These are phyloP conservation scores for Malassezia slooffiae DNA, from an alignment of 1,284 basidiomycete species.

Conservation along the genomic window DNA sequence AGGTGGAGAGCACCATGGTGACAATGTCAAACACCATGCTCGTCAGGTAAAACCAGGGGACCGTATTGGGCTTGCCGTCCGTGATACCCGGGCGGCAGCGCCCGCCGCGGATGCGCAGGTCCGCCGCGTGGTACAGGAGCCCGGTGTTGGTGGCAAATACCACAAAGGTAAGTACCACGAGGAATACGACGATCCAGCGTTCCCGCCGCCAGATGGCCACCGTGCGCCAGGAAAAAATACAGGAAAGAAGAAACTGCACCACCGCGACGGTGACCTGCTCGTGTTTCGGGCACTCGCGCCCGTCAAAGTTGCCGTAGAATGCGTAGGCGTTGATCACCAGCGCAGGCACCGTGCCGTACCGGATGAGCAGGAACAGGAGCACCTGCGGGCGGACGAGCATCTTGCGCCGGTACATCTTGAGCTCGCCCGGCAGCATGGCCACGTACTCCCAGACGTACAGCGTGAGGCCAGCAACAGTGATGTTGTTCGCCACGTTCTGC, in stretches of 20 bases:
- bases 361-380: conserved; percentile 23
- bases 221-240: conserved; percentile 30
- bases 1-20: conserved; percentile 21
- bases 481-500: conserved; percentile 11
- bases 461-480: conserved; percentile 17
- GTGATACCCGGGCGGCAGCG: conserved; percentile 14
- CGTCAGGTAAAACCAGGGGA: conserved; percentile 27
- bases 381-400: conserved; percentile 20
- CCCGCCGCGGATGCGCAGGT: conserved; percentile 14
- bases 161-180: conserved; percentile 15
- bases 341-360: conserved; percentile 22
- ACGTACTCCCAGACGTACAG: conserved; percentile 22
- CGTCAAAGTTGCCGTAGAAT: conserved; percentile 17
- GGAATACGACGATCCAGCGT: conserved; percentile 20
- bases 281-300: conserved; percentile 17
- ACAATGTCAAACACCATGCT: conserved; percentile 24
- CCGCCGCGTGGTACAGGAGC: conserved; percentile 19
- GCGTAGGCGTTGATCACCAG: conserved; percentile 19
- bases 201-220: conserved; percentile 32
- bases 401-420: conserved; percentile 18
- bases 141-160: conserved; percentile 22
- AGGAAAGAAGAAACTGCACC: conserved; percentile 24
- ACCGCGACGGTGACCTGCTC: conserved; percentile 19
- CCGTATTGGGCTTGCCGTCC: conserved; percentile 14
- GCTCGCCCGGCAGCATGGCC: conserved; percentile 8